Base-by-base conservation (phyloP, 306 rosid genomes). In the Neltuma alba region DNA sequence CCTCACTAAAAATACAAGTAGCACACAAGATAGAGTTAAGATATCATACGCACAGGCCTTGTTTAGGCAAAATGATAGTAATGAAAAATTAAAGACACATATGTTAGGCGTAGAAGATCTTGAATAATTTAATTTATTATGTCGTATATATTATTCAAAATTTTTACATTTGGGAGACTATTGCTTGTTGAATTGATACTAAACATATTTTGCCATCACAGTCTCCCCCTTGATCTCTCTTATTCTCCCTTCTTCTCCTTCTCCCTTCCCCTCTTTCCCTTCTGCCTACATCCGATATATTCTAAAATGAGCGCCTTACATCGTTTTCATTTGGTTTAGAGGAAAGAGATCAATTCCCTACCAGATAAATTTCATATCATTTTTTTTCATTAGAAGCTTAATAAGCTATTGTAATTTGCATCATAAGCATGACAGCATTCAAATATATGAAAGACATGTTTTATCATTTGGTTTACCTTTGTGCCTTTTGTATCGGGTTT, bases 401-500 rank as follows among this genome's bases (percentile, higher is more conserved):
- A 12, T 10, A 42, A 72, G 50, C 45, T 81, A 45, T 76, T 68
- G 74, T 20, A 23, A 76, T 20, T 80, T 72, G 61, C 63, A 67
- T 34, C 6, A 61, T 28, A 67, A 50, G 20, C 73, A 70, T 18
- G 6, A 55, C 44, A 76, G 45, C 44, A 55, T 44, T 27, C 76
- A n/a, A 54, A 78, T 75, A 34, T 41, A 72, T 18, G 42, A 20
- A 64, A 33, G 3, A 75, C 76, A 28, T 44, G n/a, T 21, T 79
- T 73, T 25, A 73, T 57, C 61, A 57, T 25, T 8, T 38, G 41
- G 21, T 50, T 41, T 58, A 94, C 98, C 98, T 89, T 88, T 92
- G 83, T 82, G 97, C 82, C 91, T 89, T 82, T 85, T 92, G 85
- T 94, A 94, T 80, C 88, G 86, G 78, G 97, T 92, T 84, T 94